These are phyloP conservation scores for Pythium coloratum DNA, from an alignment of 352 stramenopile species.

Conservation along the genomic window DNA sequence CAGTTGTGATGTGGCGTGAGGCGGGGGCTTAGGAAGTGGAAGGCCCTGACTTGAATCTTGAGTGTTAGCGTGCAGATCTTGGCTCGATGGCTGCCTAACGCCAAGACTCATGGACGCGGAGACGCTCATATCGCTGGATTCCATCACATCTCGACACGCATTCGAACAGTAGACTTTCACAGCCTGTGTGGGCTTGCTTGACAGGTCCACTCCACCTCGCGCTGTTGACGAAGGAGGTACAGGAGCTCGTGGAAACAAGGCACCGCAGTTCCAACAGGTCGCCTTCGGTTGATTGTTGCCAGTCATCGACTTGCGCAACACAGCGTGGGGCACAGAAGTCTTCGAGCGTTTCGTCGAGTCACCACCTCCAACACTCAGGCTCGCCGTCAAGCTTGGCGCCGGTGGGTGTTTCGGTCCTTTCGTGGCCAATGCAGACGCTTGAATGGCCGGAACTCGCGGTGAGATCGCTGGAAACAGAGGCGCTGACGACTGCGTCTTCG, in stretches of 20 bases:
- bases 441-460: slow-evolving; percentile 21
- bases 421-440: not conserved
- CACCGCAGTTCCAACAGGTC: slow-evolving; percentile 69
- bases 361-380: slow-evolving; percentile 6
- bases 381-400: not conserved
- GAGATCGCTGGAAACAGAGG: slow-evolving; percentile 35
- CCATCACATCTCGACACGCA: slow-evolving; percentile 22
- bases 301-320: slow-evolving; percentile 4
- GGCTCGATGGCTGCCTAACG: not conserved
- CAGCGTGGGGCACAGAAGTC: not conserved
- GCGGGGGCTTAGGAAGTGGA: slow-evolving; percentile 1
- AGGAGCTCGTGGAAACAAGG: slow-evolving; percentile 40
- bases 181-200: not conserved
- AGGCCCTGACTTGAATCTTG: not conserved
- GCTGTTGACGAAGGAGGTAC: not conserved
- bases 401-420: not conserved
- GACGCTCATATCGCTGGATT: slow-evolving; percentile 25
- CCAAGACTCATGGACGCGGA: slow-evolving; percentile 22
- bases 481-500: slow-evolving; percentile 5
- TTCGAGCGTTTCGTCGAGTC: slow-evolving; percentile 5
- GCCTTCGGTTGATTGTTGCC: slow-evolving; percentile 39
- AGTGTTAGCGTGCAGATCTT: not conserved
- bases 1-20: not conserved
- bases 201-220: not conserved
- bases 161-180: slow-evolving; percentile 20